Conservation (phyloP, 176 grass and related monocot genomes). For the Triticum urartu region DNA sequence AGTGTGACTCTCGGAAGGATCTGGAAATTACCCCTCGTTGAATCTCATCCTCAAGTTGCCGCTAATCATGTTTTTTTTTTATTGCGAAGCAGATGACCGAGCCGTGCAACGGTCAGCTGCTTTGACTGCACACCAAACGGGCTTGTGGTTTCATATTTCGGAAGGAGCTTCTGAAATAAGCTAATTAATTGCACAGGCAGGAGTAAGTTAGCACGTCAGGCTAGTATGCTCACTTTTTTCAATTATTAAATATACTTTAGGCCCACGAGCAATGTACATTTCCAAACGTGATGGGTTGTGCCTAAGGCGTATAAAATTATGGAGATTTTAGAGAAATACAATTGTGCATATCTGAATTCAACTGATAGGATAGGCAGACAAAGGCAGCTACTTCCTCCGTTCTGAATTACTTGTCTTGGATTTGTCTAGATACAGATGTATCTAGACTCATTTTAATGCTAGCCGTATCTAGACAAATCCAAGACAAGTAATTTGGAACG, state of each 20-base stretch:
- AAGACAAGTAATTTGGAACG: too few relatives aligned
- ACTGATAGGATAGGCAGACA: not conserved
- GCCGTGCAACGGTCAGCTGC: not conserved
- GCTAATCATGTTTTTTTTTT: not conserved
- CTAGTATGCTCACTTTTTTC: not conserved
- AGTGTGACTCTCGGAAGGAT: not conserved
- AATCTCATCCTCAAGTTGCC: not conserved
- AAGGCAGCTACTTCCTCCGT: too few relatives aligned
- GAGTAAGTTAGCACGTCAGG: not conserved
- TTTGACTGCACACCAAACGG: not conserved
- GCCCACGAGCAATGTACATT: not conserved
- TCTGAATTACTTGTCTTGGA: too few relatives aligned
- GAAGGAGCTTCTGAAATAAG: conserved; percentile 11
- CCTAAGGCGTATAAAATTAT: not conserved
- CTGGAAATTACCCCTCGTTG: not conserved
- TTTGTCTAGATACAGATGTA: too few relatives aligned
- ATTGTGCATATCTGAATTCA: not conserved
- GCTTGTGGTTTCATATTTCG: not conserved
- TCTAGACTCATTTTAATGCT: too few relatives aligned
- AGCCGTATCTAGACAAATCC: too few relatives aligned
- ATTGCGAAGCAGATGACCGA: not conserved
- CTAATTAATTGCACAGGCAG: not conserved
- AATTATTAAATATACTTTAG: not conserved
- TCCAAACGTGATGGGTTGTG: not conserved
- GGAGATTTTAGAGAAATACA: not conserved